phyloP scores from a whole-genome alignment of 352 stramenopile genomes.

The Pythium rhizo-oryzae region DNA sequence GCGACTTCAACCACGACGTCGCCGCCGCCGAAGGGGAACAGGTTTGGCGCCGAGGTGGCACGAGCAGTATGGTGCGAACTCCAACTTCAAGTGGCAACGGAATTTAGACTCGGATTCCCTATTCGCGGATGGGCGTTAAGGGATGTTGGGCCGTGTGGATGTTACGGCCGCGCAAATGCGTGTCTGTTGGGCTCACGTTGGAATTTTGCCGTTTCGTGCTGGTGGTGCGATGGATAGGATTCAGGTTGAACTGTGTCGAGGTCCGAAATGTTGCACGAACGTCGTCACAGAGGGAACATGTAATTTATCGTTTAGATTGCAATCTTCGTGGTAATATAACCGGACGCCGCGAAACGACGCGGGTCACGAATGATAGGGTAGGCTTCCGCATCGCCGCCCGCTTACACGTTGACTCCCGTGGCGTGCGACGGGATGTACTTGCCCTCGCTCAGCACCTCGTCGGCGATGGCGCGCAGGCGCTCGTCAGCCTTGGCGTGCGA shows the following conservation, averaged over 20 bases:
- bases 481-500: slow-evolving; percentile 63
- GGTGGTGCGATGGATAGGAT: slow-evolving; percentile 18
- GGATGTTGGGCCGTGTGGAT: slow-evolving; percentile 18
- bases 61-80: too few species aligned
- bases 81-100: background rate
- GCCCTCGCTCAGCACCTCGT: slow-evolving; percentile 70
- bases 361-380: background rate
- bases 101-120: background rate
- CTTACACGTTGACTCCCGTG: slow-evolving; percentile 68
- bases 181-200: slow-evolving; percentile 21
- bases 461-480: slow-evolving; percentile 74
- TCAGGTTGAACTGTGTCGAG: too few species aligned
- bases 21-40: background rate
- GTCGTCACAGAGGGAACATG: slow-evolving; percentile 13
- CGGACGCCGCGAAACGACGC: slow-evolving; percentile 10
- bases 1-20: background rate
- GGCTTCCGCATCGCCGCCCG: background rate
- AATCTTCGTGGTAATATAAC: slow-evolving; percentile 27
- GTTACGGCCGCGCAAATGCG: background rate
- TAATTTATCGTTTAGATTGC: slow-evolving; percentile 32
- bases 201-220: slow-evolving; percentile 26
- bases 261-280: slow-evolving; percentile 15
- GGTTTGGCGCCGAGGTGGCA: background rate
- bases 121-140: slow-evolving; percentile 16
- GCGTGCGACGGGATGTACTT: slow-evolving; percentile 84